Base-by-base conservation (phyloP, 2,329 filamentous ascomycete species). In the Xylariaceae sp. region DNA sequence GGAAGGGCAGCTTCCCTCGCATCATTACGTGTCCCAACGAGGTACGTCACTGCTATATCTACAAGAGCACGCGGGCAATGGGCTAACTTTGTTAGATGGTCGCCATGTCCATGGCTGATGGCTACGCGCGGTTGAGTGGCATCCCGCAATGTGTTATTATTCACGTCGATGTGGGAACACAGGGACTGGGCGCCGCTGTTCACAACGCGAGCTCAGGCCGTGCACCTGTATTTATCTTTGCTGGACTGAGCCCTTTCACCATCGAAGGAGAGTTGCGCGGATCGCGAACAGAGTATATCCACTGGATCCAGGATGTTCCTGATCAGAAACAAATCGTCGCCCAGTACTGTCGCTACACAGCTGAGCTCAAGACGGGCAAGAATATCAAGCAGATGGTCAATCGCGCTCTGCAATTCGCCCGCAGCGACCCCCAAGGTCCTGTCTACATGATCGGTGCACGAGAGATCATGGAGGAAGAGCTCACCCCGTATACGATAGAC, bases 341-440 rank as follows among this genome's bases (percentile, higher is more conserved):
- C 0, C 91, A 96, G 75, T 96, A 96, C 73, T 96, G 92, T 72
- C 83, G 91, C 8, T 96, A 94, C 69, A 77, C 87, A 0, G 90
- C 81, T 2, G 92, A 96, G 76, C 86, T 96, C 73, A 92, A 92
- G 76, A 88, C 88, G 2, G 90, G 90, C 13, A 83, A 83, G 70
- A 96, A 95, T 68, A 84, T 95, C 61, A 95, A 95, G 78, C 90
- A 96, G 76, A 87, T 95, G 75, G 89, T 96, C 61, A 91, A 91
- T 70, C 86, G 91, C 1, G 91, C 91, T 0, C 73, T 96, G 58
- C 89, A 90, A 66, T 95, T 94, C 69, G 90, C 91, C 0, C 88
- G 77, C 52, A 90, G 86, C 34, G 87, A 88, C 56, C 91, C 91
- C 0, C 82, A 87, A 63, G 91, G 91, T 0, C 91, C 91, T 0